A percentile compares a stretch with the other conserved stretches of the same genome.
Conservation (phyloP, 2,329 filamentous ascomycete genomes). For the Arthrobotrys sphaeroides region DNA sequence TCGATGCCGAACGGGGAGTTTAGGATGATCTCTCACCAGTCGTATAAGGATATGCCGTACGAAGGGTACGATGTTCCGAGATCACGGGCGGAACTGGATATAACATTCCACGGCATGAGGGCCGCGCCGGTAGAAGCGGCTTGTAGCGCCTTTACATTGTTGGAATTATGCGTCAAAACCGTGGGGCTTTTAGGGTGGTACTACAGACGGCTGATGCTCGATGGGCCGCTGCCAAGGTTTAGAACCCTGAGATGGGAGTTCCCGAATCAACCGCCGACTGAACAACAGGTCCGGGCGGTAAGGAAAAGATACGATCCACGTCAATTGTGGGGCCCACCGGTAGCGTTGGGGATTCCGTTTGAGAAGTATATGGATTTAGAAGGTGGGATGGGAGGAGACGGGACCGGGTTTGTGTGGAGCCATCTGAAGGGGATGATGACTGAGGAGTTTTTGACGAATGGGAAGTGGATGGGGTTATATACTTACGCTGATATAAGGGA, state of each 20-base stretch:
- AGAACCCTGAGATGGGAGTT: not conserved
- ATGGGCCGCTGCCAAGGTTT: not conserved
- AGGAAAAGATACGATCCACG: conserved; percentile 4
- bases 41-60: not conserved
- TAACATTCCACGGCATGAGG: not conserved
- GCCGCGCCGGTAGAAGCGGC: not conserved
- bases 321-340: not conserved
- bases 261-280: not conserved
- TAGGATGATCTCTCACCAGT: not conserved
- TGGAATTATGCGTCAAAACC: conserved; percentile 23
- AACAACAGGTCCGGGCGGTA: not conserved
- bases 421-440: conserved; percentile 39
- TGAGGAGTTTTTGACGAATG: conserved; percentile 33
- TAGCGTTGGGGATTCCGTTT: conserved; percentile 36
- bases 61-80: not conserved
- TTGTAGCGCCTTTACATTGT: conserved; percentile 3
- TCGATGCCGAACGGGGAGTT: not conserved
- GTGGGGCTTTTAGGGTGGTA: conserved; percentile 6
- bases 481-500: conserved; percentile 4
- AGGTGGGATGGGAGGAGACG: not conserved
- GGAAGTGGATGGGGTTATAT: conserved; percentile 41
- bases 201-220: not conserved
- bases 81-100: not conserved
- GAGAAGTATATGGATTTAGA: conserved; percentile 39
- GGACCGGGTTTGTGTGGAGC: conserved; percentile 33